Percentiles rank a stretch among this genome's conserved stretches.
Conservation (phyloP, 371 early-diverging fungal genomes). For the Capniomyces stellatus region DNA sequence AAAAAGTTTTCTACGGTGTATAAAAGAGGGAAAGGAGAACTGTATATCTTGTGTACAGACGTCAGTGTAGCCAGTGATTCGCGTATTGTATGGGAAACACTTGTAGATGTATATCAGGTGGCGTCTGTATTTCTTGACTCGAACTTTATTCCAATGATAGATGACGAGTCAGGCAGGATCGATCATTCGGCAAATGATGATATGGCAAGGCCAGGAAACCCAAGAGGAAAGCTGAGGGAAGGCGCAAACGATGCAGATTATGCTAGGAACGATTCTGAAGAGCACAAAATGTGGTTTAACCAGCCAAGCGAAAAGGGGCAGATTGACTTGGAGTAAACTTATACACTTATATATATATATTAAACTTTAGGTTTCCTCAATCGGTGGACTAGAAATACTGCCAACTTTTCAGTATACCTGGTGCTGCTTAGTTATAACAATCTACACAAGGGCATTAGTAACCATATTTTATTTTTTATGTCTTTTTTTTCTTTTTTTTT, state of each 20-base stretch:
- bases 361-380: too few relatives aligned
- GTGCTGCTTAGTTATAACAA: too few relatives aligned
- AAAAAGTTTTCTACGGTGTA: slow-evolving; percentile 63
- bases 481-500: too few relatives aligned
- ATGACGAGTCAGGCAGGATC: not conserved
- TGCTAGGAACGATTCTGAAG: not conserved
- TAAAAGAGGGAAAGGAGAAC: slow-evolving; percentile 35
- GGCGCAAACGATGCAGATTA: not conserved
- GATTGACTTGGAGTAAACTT: not conserved
- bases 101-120: slow-evolving; percentile 46
- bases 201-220: not conserved
- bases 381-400: too few relatives aligned
- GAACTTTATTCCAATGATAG: slow-evolving; percentile 27
- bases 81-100: slow-evolving; percentile 56
- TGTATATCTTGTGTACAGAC: slow-evolving; percentile 76
- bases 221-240: not conserved
- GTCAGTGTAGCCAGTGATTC: slow-evolving; percentile 47
- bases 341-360: too few relatives aligned
- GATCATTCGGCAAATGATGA: slow-evolving; percentile 2
- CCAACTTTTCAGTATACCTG: too few relatives aligned
- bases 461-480: too few relatives aligned
- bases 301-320: not conserved
- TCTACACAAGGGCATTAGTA: too few relatives aligned
- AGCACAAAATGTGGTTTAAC: not conserved
- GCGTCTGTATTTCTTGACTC: slow-evolving; percentile 43